A percentile compares a stretch with the other conserved stretches of the same genome.
Evolutionary conservation across 2,329 filamentous ascomycete species (phyloP).

Genomic region (Parafenestella ontariensis): DNA sequence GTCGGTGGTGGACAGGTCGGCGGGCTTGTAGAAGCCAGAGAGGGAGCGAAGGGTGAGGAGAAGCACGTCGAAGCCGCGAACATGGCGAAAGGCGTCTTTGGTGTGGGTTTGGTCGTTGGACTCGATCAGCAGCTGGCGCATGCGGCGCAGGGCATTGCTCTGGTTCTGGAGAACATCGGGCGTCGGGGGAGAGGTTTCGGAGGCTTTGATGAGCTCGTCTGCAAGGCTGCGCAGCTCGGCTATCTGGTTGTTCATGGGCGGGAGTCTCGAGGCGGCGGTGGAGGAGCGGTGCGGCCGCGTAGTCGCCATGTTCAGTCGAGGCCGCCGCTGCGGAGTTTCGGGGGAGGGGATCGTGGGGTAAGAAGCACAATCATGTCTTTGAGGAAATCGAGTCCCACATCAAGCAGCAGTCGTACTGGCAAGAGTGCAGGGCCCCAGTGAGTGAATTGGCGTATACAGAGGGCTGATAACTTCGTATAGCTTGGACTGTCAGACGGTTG

Average conservation of each 20-base stretch:
- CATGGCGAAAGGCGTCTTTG: slow-evolving; percentile 84
- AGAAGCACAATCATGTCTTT: slow-evolving; percentile 40
- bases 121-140: slow-evolving; percentile 70
- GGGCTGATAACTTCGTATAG: slow-evolving; percentile 8
- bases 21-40: slow-evolving; percentile 77
- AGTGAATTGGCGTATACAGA: slow-evolving; percentile 1
- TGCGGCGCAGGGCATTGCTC: slow-evolving; percentile 65
- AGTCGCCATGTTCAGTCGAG: slow-evolving; percentile 43
- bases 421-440: neutral
- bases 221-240: slow-evolving; percentile 48
- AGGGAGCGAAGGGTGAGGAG: slow-evolving; percentile 73
- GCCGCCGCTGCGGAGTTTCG: slow-evolving; percentile 34
- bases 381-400: slow-evolving; percentile 13
- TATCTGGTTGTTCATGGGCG: slow-evolving; percentile 63
- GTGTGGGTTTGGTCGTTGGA: slow-evolving; percentile 56
- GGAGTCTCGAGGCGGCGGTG: slow-evolving; percentile 50
- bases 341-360: slow-evolving; percentile 27
- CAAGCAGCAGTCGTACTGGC: slow-evolving; percentile 1
- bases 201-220: slow-evolving; percentile 44
- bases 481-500: slow-evolving; percentile 1
- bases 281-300: slow-evolving; percentile 48
- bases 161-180: slow-evolving; percentile 44
- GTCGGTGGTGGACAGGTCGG: slow-evolving; percentile 66
- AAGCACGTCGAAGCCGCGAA: slow-evolving; percentile 78
- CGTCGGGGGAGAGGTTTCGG: slow-evolving; percentile 38